phyloP scores from a whole-genome alignment of 2,329 filamentous ascomycete genomes.

The Thielaviopsis punctulata region DNA sequence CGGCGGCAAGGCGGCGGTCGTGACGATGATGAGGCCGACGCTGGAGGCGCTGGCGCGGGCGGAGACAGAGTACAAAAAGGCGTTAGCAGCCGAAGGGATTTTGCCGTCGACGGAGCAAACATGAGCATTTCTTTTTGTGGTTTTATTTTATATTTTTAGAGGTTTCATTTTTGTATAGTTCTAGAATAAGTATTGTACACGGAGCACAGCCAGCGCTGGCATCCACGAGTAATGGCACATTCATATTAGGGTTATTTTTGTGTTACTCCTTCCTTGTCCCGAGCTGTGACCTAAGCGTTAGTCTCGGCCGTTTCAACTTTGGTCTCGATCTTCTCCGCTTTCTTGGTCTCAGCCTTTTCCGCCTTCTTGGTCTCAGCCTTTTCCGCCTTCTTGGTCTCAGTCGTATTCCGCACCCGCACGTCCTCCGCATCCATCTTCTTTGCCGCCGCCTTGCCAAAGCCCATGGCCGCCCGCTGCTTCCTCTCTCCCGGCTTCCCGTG shows the following conservation, averaged over 20 bases:
- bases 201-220: not conserved
- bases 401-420: conserved; percentile 24
- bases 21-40: conserved; percentile 59
- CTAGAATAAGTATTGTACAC: not conserved
- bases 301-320: not conserved
- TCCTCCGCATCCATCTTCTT: conserved; percentile 25
- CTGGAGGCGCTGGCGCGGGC: conserved; percentile 54
- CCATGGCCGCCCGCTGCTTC: conserved; percentile 37
- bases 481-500: conserved; percentile 49
- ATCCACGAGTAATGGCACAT: not conserved
- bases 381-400: not conserved
- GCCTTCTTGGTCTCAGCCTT: not conserved
- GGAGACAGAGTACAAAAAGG: conserved; percentile 51
- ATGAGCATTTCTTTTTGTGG: not conserved
- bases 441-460: conserved; percentile 35
- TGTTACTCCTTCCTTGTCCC: not conserved
- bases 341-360: no score
- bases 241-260: not conserved
- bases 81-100: conserved; percentile 45
- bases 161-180: not conserved
- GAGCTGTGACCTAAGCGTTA: no score
- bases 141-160: not conserved
- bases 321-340: not conserved
- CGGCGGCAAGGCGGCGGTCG: conserved; percentile 61
- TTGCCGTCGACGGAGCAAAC: conserved; percentile 28